Base-by-base conservation (phyloP, 495 filamentous ascomycete genomes). In the Acidomyces sp. region DNA sequence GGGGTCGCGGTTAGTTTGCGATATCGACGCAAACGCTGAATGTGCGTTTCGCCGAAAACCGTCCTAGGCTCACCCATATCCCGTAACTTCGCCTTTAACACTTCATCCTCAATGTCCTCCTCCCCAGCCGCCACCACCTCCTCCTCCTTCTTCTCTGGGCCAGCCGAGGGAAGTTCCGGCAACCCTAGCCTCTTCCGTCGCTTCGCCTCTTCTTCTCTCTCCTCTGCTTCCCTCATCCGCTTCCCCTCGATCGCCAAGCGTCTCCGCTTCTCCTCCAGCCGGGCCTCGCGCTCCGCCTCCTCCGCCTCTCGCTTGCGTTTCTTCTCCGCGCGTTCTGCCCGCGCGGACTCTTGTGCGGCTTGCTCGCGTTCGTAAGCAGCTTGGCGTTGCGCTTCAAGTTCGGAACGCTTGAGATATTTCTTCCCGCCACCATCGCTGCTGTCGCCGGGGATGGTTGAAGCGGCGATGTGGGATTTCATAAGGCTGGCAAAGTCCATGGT, bases 291-390 rank as follows among this genome's bases (percentile, higher is more conserved):
- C 15, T 72, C 67, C 3, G 75, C 71, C 37, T 83, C 85, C 16
- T 93, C 90, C 15, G 93, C 88, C 35, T 96, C 87, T n/a, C 72
- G 69, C 61, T 87, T 86, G 39, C 86, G 84, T 60, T 95, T 95
- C 45, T 78, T 70, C 6, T 69, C 66, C 0, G 71, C 64, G 25
- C 71, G 74, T 23, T 76, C 74, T 35, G 78, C 71, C 30, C 82
- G 79, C 47, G 77, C 76, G 15, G 62, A 67, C 26, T 80, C 78
- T 38, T 82, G 64, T 1, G 67, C 67, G 28, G 70, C 68, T 57
- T 95, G 86, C 47, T 88, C 80, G 25, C 78, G 75, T 6, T 75
- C 67, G 67, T 97, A 96, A 49, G 78, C 73, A 24, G 78, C 77
- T 51, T 80, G 59, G 38, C 90, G 85, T 46, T 79, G 74, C 40